A percentile compares a stretch with the other conserved stretches of the same genome.
These are phyloP conservation scores for Leptodontidium sp. DNA, from an alignment of 2,329 filamentous ascomycete genomes.

Conservation along the genomic window DNA sequence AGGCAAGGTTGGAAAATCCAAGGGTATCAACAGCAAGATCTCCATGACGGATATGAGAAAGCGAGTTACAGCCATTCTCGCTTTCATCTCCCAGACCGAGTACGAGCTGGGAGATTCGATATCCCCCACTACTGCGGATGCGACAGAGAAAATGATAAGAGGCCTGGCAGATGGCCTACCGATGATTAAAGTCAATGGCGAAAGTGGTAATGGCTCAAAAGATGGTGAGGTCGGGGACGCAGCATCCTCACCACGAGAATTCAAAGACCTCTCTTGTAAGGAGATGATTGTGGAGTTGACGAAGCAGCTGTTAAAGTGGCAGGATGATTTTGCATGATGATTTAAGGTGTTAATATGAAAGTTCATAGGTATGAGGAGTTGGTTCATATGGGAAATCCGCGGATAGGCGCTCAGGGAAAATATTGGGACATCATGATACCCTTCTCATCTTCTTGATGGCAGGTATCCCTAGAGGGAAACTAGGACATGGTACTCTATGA, in stretches of 20 bases:
- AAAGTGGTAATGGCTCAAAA: conserved; percentile 43
- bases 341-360: conserved; percentile 6
- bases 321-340: conserved; percentile 46
- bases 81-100: conserved; percentile 90
- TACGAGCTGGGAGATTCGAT: conserved; percentile 76
- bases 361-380: background rate
- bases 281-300: conserved; percentile 52
- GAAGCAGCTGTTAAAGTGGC: conserved; percentile 50
- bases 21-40: conserved; percentile 63
- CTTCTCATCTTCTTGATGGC: conserved; percentile 8
- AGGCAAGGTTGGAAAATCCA: conserved; percentile 44
- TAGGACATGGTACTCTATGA: conserved; percentile 1
- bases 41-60: conserved; percentile 90
- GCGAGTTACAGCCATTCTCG: conserved; percentile 82
- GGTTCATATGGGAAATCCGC: background rate
- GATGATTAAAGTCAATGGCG: conserved; percentile 50
- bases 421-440: conserved; percentile 19
- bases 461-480: background rate
- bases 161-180: conserved; percentile 47
- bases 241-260: conserved; percentile 57
- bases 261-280: conserved; percentile 71
- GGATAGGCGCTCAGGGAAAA: conserved; percentile 7
- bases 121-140: conserved; percentile 52
- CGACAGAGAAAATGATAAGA: conserved; percentile 45
- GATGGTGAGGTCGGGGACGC: conserved; percentile 43